A percentile compares a stretch with the other conserved stretches of the same genome.
Evolutionary conservation across 192 early-diverging fungal genomes (phyloP).

Genomic region (Coemansia nantahalensis): DNA sequence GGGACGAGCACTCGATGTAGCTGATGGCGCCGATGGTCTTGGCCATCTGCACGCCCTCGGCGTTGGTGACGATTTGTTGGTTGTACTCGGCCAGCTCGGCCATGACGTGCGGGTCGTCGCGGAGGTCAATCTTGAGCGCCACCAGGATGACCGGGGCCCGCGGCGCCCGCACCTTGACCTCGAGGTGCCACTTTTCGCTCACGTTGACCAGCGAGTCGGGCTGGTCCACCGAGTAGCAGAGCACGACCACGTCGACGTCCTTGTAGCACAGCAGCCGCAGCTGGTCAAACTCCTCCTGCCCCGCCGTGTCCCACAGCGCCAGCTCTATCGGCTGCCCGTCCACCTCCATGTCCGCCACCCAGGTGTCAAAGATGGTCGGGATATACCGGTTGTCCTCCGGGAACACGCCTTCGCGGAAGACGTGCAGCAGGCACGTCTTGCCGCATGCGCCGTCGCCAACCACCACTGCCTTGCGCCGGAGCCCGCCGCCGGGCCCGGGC

Average conservation of each 20-base stretch:
- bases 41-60: constrained; percentile 66
- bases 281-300: constrained; percentile 94
- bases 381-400: constrained; percentile 65
- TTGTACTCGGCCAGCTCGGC: constrained; percentile 35
- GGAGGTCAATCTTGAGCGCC: constrained; percentile 44
- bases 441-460: constrained; percentile 92
- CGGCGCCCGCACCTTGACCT: constrained; percentile 21
- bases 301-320: constrained; percentile 95
- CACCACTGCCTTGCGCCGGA: constrained; percentile 75
- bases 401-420: constrained; percentile 81
- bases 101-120: constrained; percentile 17
- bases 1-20: constrained; percentile 83
- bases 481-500: constrained; percentile 18
- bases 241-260: constrained; percentile 88
- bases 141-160: constrained; percentile 20
- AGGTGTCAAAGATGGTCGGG: constrained; percentile 77
- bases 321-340: constrained; percentile 85
- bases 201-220: constrained; percentile 83
- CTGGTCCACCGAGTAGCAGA: constrained; percentile 86
- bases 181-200: constrained; percentile 36
- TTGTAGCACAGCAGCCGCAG: constrained; percentile 91
- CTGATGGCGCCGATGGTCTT: constrained; percentile 69
- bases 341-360: constrained; percentile 88
- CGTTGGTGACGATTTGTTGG: constrained; percentile 36
- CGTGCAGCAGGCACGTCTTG: constrained; percentile 86